These are phyloP conservation scores for Fusarium hainanense DNA, from an alignment of 2,329 filamentous ascomycete genomes.

Conservation along the genomic window DNA sequence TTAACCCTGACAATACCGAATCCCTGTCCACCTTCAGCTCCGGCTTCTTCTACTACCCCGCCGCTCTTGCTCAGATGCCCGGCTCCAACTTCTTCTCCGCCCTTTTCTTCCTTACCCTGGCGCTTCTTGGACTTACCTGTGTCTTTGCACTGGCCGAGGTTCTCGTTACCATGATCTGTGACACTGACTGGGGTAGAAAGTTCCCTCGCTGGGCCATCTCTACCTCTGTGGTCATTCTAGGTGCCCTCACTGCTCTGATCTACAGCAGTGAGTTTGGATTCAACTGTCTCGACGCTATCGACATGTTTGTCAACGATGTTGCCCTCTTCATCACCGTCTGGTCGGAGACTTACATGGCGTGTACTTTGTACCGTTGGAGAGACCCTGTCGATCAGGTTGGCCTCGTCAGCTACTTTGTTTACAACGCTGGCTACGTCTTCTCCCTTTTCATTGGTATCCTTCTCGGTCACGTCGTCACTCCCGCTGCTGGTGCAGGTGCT, in stretches of 20 bases:
- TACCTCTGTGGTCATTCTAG: constrained; percentile 57
- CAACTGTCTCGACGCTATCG: constrained; percentile 62
- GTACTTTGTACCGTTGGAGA: constrained; percentile 61
- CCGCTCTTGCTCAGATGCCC: constrained; percentile 65
- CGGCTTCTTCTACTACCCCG: constrained; percentile 64
- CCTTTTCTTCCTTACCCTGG: constrained; percentile 64
- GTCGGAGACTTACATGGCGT: constrained; percentile 61
- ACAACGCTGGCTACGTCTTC: constrained; percentile 61
- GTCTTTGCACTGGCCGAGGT: constrained; percentile 25
- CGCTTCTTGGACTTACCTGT: constrained; percentile 64
- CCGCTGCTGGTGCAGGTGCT: constrained; percentile 57
- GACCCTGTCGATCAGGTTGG: constrained; percentile 58
- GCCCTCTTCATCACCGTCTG: constrained; percentile 63
- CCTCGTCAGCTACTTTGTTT: constrained; percentile 52
- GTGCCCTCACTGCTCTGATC: constrained; percentile 61
- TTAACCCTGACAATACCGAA: constrained; percentile 47
- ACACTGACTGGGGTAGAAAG: constrained; percentile 51
- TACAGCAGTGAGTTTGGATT: constrained; percentile 67
- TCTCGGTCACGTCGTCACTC: constrained; percentile 57
- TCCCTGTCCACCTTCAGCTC: constrained; percentile 61
- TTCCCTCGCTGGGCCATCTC: constrained; percentile 55
- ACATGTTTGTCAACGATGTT: constrained; percentile 64
- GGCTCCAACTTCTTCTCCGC: constrained; percentile 66
- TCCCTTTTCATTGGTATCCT: constrained; percentile 60
- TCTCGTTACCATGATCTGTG: constrained; percentile 53